Evolutionary conservation across 179 eudicot species (phyloP), one percentile per base, ranked within the genome.

Genomic region (Actinidia polygama): DNA sequence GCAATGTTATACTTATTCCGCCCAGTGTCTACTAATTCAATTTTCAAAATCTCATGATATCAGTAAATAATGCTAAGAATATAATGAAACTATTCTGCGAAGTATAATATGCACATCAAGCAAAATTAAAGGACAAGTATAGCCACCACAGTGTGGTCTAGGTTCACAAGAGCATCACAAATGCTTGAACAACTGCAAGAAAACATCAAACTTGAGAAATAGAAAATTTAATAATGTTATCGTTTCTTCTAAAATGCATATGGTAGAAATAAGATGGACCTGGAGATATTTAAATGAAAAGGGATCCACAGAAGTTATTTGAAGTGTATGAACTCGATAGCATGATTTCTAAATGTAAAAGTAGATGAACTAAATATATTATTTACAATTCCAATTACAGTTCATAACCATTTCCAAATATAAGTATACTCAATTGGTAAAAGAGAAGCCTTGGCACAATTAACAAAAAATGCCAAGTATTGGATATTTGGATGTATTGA

Each of bases 361-460:
- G 36, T 51, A 24, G 15, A 53, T 30, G 64, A 64, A 1, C 14
- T 8, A 18, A 14, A 62, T 18, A 30, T 66, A 6, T 53, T 11
- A 26, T 6, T 53, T n/a, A 53, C 18, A 16, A 49, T 63, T 49
- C 70, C 73, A 50, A 12, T 47, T 23, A 26, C 7, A 64, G 66
- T 69, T 69, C n/a, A 26, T 23, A 24, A 40, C 47, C 47, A 15
- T 46, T 63, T 51, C 24, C 46, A 8, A 23, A 24, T 7, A 21
- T 6, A 10, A 21, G 26, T 5, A 14, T 24, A 24, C 24, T 74
- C 24, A 67, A 26, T 50, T 3, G 50, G 72, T 4, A 4, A 59
- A 81, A 81, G 15, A 64, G 77, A 80, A 54, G 7, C 68, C 5
- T 55, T 68, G n/a, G 67, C 14, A 30, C 14, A 24, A 55, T 46